phyloP scores from a whole-genome alignment of 345 rosid genomes.

The Linum trigynum region DNA sequence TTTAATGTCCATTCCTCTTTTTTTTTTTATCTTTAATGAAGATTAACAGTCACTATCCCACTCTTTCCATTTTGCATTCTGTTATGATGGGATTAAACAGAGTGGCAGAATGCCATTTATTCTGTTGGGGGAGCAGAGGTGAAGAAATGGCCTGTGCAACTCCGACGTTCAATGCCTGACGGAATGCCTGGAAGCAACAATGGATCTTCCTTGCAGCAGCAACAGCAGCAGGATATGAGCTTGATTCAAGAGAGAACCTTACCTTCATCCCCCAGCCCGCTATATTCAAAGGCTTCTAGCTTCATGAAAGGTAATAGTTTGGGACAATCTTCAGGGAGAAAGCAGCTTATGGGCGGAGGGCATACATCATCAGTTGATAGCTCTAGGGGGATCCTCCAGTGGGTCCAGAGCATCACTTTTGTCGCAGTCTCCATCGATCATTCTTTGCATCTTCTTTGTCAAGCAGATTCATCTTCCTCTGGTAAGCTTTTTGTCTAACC shows the following conservation, averaged over 20 bases:
- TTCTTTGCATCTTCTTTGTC: constrained; percentile 65
- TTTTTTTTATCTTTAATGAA: too few relatives aligned
- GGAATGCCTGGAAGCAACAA: constrained; percentile 43
- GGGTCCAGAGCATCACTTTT: constrained; percentile 96
- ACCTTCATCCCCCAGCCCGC: constrained; percentile 73
- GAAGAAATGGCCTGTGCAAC: constrained; percentile 92
- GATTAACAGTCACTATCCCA: too few relatives aligned
- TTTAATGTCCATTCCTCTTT: too few relatives aligned
- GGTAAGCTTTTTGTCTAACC: constrained; percentile 38
- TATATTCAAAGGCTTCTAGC: constrained; percentile 70
- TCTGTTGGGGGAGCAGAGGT: constrained; percentile 83
- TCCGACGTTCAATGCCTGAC: constrained; percentile 58
- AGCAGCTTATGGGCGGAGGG: constrained; percentile 59
- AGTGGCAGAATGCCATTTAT: constrained; percentile 97
- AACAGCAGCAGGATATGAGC: constrained; percentile 60
- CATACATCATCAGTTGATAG: constrained; percentile 47
- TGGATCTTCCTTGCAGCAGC: constrained; percentile 47
- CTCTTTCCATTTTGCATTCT: constrained; percentile 2
- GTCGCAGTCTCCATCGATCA: constrained; percentile 74
- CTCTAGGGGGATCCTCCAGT: constrained; percentile 86
- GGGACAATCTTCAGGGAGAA: constrained; percentile 69
- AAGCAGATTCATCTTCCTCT: constrained; percentile 62
- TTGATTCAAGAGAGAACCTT: constrained; percentile 81
- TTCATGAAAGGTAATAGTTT: constrained; percentile 71
- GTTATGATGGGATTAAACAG: constrained; percentile 33